Conservation (phyloP, 169 alveolate species). For the Cryptosporidium viatorum region DNA sequence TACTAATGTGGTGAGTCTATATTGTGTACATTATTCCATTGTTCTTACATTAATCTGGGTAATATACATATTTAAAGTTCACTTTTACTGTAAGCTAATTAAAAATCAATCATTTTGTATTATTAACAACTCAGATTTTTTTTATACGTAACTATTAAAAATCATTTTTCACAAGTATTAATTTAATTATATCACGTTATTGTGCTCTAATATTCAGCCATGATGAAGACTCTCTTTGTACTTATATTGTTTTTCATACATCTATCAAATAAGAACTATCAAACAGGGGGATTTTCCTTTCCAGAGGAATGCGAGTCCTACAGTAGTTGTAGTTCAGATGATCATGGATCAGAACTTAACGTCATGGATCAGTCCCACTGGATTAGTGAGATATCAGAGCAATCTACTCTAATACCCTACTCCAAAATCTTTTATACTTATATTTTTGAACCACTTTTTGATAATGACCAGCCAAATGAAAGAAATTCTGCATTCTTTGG, state of each 20-base stretch:
- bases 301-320: constrained; percentile 46
- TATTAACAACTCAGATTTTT: not conserved
- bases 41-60: not conserved
- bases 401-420: constrained; percentile 51
- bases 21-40: no score
- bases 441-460: constrained; percentile 38
- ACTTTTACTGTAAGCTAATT: no score
- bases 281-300: constrained; percentile 4
- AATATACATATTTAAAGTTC: no score
- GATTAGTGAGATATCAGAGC: constrained; percentile 26
- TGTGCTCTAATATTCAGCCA: not conserved
- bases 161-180: no score
- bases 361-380: constrained; percentile 38
- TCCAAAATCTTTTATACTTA: constrained; percentile 31
- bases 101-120: no score
- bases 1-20: not conserved
- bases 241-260: not conserved
- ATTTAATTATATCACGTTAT: not conserved
- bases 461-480: not conserved
- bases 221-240: not conserved
- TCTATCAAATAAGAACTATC: not conserved
- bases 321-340: constrained; percentile 55
- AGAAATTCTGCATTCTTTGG: constrained; percentile 19
- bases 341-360: constrained; percentile 27
- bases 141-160: not conserved